Conservation (phyloP, 192 early-diverging fungal genomes). For the Coemansia sp. region DNA sequence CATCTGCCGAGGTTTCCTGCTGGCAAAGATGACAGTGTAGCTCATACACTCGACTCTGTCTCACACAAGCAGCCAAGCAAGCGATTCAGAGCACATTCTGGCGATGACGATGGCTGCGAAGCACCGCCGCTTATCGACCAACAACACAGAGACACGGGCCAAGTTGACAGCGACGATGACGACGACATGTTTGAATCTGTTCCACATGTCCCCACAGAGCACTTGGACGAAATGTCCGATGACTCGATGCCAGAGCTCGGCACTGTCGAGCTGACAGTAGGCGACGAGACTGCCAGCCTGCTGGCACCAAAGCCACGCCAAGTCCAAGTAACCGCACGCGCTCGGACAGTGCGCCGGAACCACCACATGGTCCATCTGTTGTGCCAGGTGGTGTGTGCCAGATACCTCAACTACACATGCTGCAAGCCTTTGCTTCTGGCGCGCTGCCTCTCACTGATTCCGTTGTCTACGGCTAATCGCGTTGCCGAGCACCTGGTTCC, state of each 20-base stretch:
- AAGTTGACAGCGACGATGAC: constrained; percentile 9
- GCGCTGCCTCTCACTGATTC: constrained; percentile 32
- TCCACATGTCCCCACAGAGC: background rate
- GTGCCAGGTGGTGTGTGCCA: constrained; percentile 19
- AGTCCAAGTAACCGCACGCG: constrained; percentile 30
- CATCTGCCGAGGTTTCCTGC: background rate
- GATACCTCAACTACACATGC: constrained; percentile 27
- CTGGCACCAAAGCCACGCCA: constrained; percentile 13
- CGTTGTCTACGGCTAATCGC: constrained; percentile 15
- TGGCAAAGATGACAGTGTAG: background rate
- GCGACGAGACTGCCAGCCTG: constrained; percentile 7
- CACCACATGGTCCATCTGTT: constrained; percentile 44
- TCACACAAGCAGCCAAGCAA: background rate
- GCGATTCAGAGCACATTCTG: background rate
- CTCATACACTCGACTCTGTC: background rate
- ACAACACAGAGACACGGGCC: background rate
- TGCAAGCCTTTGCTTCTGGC: constrained; percentile 3
- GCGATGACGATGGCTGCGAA: background rate
- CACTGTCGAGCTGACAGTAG: constrained; percentile 45
- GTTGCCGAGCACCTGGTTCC: constrained; percentile 35
- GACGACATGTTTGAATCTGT: constrained; percentile 35
- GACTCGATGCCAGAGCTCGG: constrained; percentile 41
- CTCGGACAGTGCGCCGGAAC: constrained; percentile 31
- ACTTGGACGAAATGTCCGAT: constrained; percentile 20
- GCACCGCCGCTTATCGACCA: background rate